Percentiles rank a stretch among this genome's conserved stretches.
Conservation (phyloP, 2,329 filamentous ascomycete species). For the Colletotrichum chrysophilum region DNA sequence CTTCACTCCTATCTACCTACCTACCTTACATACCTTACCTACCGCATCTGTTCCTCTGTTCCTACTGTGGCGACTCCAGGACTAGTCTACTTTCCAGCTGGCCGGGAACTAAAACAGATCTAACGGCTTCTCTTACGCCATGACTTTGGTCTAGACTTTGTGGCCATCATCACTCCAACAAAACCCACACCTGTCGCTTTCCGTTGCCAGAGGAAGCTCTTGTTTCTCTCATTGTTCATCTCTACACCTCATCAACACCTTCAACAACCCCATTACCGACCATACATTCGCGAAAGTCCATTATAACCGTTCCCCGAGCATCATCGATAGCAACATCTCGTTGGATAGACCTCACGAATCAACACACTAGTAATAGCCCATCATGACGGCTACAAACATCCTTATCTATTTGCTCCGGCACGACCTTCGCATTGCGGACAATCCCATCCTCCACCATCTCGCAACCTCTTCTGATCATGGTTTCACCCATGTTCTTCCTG, state of each 20-base stretch:
- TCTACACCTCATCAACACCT: background rate
- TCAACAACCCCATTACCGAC: background rate
- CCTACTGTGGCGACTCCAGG: background rate
- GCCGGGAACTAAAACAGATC: slow-evolving; percentile 6
- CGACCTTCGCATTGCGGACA: slow-evolving; percentile 76
- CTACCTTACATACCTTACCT: background rate
- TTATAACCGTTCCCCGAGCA: background rate
- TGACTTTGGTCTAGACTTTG: slow-evolving; percentile 7
- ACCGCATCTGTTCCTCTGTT: background rate
- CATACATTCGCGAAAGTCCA: background rate
- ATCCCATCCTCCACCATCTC: slow-evolving; percentile 71
- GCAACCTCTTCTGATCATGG: slow-evolving; percentile 53
- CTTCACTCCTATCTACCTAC: background rate
- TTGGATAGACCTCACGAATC: background rate
- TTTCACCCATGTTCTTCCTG: slow-evolving; percentile 73
- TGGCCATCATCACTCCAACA: background rate
- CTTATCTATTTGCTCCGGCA: slow-evolving; percentile 75
- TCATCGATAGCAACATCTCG: background rate
- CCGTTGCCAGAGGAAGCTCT: too few species aligned
- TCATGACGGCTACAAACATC: slow-evolving; percentile 50
- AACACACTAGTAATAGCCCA: background rate
- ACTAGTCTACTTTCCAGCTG: slow-evolving; percentile 2
- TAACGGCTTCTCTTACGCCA: slow-evolving; percentile 22
- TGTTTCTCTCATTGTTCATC: accelerated
- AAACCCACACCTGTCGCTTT: background rate